Conservation (phyloP, 805 yeast genomes). For the Naumovozyma dairenensis region DNA sequence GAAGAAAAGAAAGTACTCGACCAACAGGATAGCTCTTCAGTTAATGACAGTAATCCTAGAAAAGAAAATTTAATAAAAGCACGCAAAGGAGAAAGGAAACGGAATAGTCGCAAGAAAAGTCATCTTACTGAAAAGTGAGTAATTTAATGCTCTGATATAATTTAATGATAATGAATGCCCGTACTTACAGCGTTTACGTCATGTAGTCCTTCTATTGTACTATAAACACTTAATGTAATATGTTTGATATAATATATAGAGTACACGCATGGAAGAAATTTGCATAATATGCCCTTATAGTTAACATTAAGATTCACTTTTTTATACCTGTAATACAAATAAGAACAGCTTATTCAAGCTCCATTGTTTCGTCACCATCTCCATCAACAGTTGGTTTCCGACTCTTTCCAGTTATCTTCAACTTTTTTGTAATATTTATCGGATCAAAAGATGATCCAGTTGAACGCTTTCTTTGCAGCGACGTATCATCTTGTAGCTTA, state of each 20-base stretch:
- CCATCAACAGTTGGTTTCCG: background rate
- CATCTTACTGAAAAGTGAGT: background rate
- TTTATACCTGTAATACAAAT: background rate
- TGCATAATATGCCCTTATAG: too few relatives aligned
- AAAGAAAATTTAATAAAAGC: background rate
- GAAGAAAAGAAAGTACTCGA: background rate
- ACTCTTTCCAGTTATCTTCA: background rate
- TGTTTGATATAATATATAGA: too few relatives aligned
- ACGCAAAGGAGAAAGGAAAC: background rate
- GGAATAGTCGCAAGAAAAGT: background rate
- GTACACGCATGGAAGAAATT: too few relatives aligned
- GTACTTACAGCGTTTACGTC: too few relatives aligned
- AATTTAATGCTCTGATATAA: too few relatives aligned
- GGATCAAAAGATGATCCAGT: background rate
- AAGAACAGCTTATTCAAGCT: constrained; percentile 1
- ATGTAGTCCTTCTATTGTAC: too few relatives aligned
- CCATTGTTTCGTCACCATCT: constrained; percentile 3
- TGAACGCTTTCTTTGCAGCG: background rate
- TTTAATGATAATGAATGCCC: too few relatives aligned
- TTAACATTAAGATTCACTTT: too few relatives aligned
- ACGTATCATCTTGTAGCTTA: constrained; percentile 3
- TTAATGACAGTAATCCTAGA: background rate
- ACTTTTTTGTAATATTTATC: background rate
- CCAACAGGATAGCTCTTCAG: background rate
- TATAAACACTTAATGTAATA: too few relatives aligned